Evolutionary conservation across 1,139 yeast species (phyloP).

Genomic region (Starmera stellimalicola): DNA sequence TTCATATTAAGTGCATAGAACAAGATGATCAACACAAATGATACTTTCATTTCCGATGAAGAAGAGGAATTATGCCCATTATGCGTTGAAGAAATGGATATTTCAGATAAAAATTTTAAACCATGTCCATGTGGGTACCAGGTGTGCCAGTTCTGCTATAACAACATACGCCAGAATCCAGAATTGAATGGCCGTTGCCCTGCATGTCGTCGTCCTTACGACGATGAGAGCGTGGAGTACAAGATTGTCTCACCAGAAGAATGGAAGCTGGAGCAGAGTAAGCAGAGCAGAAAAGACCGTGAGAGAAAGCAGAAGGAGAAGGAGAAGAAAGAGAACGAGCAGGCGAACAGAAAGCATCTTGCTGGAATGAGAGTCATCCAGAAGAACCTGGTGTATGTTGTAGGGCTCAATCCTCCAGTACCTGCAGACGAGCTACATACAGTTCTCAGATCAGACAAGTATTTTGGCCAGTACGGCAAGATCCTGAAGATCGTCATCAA

Average conservation of each 20-base stretch:
- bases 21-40: slow-evolving; percentile 22
- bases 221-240: slow-evolving; percentile 88
- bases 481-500: slow-evolving; percentile 91
- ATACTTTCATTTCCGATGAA: slow-evolving; percentile 58
- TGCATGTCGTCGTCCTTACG: slow-evolving; percentile 91
- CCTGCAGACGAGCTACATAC: slow-evolving; percentile 84
- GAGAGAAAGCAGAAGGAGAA: slow-evolving; percentile 86
- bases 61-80: slow-evolving; percentile 81
- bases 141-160: slow-evolving; percentile 96
- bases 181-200: slow-evolving; percentile 96
- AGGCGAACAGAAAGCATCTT: slow-evolving; percentile 81
- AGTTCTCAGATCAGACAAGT: slow-evolving; percentile 79
- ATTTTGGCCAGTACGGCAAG: slow-evolving; percentile 96
- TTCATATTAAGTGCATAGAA: not conserved
- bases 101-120: slow-evolving; percentile 89
- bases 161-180: slow-evolving; percentile 91
- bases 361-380: slow-evolving; percentile 98
- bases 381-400: slow-evolving; percentile 92
- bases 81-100: slow-evolving; percentile 96
- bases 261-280: slow-evolving; percentile 65
- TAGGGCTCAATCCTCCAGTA: slow-evolving; percentile 83
- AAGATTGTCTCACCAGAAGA: slow-evolving; percentile 80
- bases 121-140: slow-evolving; percentile 99
- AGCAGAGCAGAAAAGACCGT: slow-evolving; percentile 71
- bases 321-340: slow-evolving; percentile 86